Percentiles rank a stretch among this genome's conserved stretches.
Conservation (phyloP, 1,284 basidiomycete genomes). For the Ceratobasidium sp. region DNA sequence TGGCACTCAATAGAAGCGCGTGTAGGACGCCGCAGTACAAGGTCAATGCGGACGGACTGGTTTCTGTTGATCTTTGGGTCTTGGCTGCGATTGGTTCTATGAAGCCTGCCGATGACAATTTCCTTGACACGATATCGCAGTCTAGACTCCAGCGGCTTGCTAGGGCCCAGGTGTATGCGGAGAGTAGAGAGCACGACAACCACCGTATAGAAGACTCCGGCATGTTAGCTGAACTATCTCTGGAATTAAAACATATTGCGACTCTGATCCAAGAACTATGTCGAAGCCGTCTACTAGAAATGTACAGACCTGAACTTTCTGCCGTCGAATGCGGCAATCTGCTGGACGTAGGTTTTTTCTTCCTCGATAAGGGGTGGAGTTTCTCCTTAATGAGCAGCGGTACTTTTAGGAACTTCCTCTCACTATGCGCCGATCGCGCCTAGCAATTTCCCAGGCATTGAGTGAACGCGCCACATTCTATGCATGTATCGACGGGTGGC, state of each 20-base stretch:
- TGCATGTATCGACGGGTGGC: conserved; percentile 29
- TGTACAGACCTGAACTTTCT: conserved; percentile 41
- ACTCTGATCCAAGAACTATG: conserved; percentile 42
- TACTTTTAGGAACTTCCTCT: conserved; percentile 33
- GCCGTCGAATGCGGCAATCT: conserved; percentile 44
- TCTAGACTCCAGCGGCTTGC: conserved; percentile 17
- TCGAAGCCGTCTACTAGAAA: conserved; percentile 30
- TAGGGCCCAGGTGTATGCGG: conserved; percentile 8
- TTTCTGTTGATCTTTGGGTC: conserved; percentile 36
- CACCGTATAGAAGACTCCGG: conserved; percentile 4
- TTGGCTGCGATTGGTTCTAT: conserved; percentile 23
- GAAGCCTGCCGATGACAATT: conserved; percentile 3
- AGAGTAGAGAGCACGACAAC: conserved; percentile 4
- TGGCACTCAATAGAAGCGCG: neutral
- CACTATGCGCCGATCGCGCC: conserved; percentile 20
- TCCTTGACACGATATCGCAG: neutral
- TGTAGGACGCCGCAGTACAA: conserved; percentile 8
- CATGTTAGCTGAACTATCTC: neutral
- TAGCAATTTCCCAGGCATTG: conserved; percentile 45
- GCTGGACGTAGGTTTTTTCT: conserved; percentile 44
- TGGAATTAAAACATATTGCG: conserved; percentile 34
- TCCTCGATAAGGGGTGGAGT: neutral
- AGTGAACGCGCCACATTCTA: conserved; percentile 41
- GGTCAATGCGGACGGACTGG: conserved; percentile 31
- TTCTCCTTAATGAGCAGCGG: neutral